Evolutionary conservation across 139 green algal genomes (phyloP).

Genomic region (Gonium pectorale): DNA sequence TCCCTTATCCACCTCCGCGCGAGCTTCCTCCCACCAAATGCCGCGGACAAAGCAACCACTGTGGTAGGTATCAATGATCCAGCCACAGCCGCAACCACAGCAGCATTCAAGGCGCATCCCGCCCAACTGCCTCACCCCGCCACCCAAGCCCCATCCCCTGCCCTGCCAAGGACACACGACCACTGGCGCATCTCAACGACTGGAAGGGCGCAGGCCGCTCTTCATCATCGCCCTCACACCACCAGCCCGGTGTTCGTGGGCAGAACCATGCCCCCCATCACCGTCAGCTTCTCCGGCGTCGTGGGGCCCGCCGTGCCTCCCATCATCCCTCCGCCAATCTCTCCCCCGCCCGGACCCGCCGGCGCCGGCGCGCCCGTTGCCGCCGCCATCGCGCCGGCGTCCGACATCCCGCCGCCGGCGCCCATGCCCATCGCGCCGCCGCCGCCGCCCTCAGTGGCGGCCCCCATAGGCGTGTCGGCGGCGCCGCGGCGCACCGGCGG

Average conservation of each 20-base stretch:
- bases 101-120: no score
- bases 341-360: not conserved
- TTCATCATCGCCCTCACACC: not conserved
- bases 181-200: no score
- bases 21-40: no score
- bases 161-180: no score
- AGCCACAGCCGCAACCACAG: no score
- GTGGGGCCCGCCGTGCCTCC: not conserved
- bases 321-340: not conserved
- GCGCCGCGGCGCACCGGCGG: constrained; percentile 16
- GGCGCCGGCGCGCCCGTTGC: not conserved
- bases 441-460: not conserved
- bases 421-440: not conserved
- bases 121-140: no score
- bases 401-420: no score
- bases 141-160: no score
- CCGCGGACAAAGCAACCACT: no score
- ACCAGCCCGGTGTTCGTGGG: not conserved
- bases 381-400: not conserved
- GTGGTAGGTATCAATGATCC: no score
- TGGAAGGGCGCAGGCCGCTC: no score
- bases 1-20: no score
- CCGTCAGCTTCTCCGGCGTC: not conserved
- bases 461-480: constrained; percentile 2
- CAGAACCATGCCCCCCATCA: not conserved